Conservation (phyloP, 148 eudicot genomes). For the Tetragonia tetragonoides region DNA sequence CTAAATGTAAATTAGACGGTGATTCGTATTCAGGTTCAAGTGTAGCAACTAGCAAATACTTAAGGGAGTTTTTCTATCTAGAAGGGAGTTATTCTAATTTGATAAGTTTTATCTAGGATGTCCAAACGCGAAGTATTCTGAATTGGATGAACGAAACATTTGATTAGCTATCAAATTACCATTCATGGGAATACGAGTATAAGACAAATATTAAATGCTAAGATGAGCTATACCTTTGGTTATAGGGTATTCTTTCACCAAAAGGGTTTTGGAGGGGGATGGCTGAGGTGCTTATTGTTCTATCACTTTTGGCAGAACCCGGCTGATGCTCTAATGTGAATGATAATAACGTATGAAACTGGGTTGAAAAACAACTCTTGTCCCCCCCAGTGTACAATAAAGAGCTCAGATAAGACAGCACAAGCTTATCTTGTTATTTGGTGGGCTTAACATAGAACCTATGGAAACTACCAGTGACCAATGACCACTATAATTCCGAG, state of each 20-base stretch:
- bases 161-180: not conserved
- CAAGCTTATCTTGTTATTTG: conserved; percentile 1
- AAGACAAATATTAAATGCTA: not conserved
- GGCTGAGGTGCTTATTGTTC: not conserved
- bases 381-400: not conserved
- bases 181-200: not conserved
- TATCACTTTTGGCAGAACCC: not conserved
- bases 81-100: not conserved
- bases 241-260: not conserved
- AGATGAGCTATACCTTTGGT: too few species aligned
- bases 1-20: too few species aligned
- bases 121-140: not conserved
- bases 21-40: too few species aligned
- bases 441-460: conserved; percentile 19
- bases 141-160: not conserved
- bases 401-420: conserved; percentile 10
- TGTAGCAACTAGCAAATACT: too few species aligned
- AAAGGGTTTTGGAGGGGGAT: not conserved
- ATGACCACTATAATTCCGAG: not conserved
- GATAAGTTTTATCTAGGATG: not conserved
- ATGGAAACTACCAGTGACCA: conserved; percentile 19
- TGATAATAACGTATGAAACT: conserved; percentile 12
- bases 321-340: not conserved
- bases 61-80: not conserved
- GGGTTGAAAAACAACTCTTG: not conserved